phyloP scores from a whole-genome alignment of 1,139 yeast genomes.

The Pichia sp. region DNA sequence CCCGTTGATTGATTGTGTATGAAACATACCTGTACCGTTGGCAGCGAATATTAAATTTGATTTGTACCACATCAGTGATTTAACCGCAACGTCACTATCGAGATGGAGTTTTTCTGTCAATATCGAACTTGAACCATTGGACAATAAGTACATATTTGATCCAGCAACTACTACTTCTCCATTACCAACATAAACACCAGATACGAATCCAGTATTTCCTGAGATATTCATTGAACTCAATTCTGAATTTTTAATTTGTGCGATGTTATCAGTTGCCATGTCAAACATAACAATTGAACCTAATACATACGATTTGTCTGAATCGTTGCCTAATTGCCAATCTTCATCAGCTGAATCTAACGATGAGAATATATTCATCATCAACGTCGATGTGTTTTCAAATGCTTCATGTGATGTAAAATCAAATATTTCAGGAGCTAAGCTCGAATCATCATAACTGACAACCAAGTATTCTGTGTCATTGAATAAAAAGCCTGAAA shows the following conservation, averaged over 20 bases:
- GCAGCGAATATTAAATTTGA: slow-evolving; percentile 48
- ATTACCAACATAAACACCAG: slow-evolving; percentile 44
- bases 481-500: slow-evolving; percentile 35
- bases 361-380: slow-evolving; percentile 36
- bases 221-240: slow-evolving; percentile 8
- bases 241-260: slow-evolving; percentile 10
- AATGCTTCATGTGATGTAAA: slow-evolving; percentile 36
- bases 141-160: slow-evolving; percentile 15
- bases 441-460: slow-evolving; percentile 28
- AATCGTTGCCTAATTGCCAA: slow-evolving; percentile 15
- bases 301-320: slow-evolving; percentile 37
- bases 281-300: slow-evolving; percentile 30
- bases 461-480: slow-evolving; percentile 40
- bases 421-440: slow-evolving; percentile 39
- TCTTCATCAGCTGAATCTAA: slow-evolving; percentile 16
- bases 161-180: slow-evolving; percentile 55
- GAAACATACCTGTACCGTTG: slow-evolving; percentile 41
- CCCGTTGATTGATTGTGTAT: slow-evolving; percentile 17
- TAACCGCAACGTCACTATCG: slow-evolving; percentile 38
- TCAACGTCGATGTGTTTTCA: slow-evolving; percentile 17
- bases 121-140: slow-evolving; percentile 5
- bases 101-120: slow-evolving; percentile 33
- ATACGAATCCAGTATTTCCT: slow-evolving; percentile 1
- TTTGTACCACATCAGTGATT: slow-evolving; percentile 42
- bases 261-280: slow-evolving; percentile 21